phyloP scores from a whole-genome alignment of 768 basidiomycete genomes.

The Pleurotus pulmonarius region DNA sequence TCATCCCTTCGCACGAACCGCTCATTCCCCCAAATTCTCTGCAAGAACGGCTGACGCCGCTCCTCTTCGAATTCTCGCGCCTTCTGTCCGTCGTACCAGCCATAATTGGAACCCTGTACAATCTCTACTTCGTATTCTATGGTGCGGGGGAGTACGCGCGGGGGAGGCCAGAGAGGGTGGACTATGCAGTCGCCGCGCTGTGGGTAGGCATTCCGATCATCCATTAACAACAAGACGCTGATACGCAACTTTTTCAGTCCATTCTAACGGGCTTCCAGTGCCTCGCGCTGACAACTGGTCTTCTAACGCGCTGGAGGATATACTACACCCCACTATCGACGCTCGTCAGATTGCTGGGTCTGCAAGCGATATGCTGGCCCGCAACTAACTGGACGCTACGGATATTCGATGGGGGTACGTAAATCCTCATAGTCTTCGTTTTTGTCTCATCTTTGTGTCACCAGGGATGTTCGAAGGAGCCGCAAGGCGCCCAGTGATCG shows the following conservation, averaged over 20 bases:
- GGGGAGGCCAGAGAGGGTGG: slow-evolving; percentile 49
- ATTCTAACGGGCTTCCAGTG: slow-evolving; percentile 88
- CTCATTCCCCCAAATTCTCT: slow-evolving; percentile 45
- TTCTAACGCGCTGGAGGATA: slow-evolving; percentile 84
- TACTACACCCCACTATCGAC: slow-evolving; percentile 89
- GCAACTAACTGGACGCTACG: slow-evolving; percentile 83
- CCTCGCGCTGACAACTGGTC: slow-evolving; percentile 81
- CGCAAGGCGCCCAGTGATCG: slow-evolving; percentile 72
- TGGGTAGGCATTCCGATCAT: slow-evolving; percentile 50
- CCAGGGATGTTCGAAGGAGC: slow-evolving; percentile 13
- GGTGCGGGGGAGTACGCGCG: slow-evolving; percentile 7
- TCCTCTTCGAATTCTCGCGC: slow-evolving; percentile 70
- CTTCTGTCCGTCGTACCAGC: slow-evolving; percentile 73
- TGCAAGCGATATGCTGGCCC: slow-evolving; percentile 97
- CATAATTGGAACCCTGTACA: slow-evolving; percentile 59
- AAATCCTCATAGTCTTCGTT: no score
- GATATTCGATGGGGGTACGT: slow-evolving; percentile 45
- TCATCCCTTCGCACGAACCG: slow-evolving; percentile 44
- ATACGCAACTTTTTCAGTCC: slow-evolving; percentile 39
- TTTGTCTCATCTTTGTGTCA: no score
- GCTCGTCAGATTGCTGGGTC: slow-evolving; percentile 84
- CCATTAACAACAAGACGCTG: neutral
- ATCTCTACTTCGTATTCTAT: slow-evolving; percentile 48
- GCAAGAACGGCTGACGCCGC: slow-evolving; percentile 43
- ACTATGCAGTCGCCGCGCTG: slow-evolving; percentile 63